Percentiles rank a stretch among this genome's conserved stretches.
phyloP scores from a whole-genome alignment of 2,329 filamentous ascomycete genomes.

The Aspergillus pseudonomiae region DNA sequence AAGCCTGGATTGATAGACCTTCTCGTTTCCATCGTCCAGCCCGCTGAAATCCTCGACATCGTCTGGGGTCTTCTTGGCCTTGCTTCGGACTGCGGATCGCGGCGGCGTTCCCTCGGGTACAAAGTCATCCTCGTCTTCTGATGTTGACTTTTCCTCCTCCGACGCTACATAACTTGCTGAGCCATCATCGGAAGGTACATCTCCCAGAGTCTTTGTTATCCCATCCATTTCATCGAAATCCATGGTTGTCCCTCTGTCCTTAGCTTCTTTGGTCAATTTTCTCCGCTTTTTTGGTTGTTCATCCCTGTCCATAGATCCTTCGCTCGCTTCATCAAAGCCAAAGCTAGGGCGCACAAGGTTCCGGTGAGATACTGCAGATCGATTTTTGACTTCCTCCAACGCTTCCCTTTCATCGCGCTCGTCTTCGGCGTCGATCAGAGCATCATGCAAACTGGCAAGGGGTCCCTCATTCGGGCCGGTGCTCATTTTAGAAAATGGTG shows the following conservation, averaged over 20 bases:
- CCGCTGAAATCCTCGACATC: conserved; percentile 60
- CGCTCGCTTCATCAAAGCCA: conserved; percentile 51
- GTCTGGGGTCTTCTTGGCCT: conserved; percentile 36
- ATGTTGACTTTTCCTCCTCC: conserved; percentile 30
- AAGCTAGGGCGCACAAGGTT: conserved; percentile 75
- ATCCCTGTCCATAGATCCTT: conserved; percentile 31
- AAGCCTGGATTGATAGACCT: conserved; percentile 74
- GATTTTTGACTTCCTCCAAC: conserved; percentile 42
- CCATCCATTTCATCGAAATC: conserved; percentile 12
- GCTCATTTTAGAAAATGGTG: conserved; percentile 83
- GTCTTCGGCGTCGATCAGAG: conserved; percentile 80
- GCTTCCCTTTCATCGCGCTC: conserved; percentile 58
- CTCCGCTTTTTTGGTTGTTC: conserved; percentile 38
- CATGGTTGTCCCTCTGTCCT: not conserved
- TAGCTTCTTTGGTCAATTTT: conserved; percentile 28
- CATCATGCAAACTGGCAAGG: conserved; percentile 72
- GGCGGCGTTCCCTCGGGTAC: conserved; percentile 33
- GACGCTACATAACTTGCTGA: conserved; percentile 38
- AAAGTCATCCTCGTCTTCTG: conserved; percentile 42
- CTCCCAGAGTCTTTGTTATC: conserved; percentile 13
- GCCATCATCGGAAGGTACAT: conserved; percentile 33
- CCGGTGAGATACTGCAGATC: conserved; percentile 66
- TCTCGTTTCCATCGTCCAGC: conserved; percentile 87
- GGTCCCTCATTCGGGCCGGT: conserved; percentile 61
- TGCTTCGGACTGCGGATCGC: conserved; percentile 20